A percentile compares a stretch with the other conserved stretches of the same genome.
These are phyloP conservation scores for Phytophthora sansomeana DNA, from an alignment of 352 stramenopile species.

Conservation along the genomic window DNA sequence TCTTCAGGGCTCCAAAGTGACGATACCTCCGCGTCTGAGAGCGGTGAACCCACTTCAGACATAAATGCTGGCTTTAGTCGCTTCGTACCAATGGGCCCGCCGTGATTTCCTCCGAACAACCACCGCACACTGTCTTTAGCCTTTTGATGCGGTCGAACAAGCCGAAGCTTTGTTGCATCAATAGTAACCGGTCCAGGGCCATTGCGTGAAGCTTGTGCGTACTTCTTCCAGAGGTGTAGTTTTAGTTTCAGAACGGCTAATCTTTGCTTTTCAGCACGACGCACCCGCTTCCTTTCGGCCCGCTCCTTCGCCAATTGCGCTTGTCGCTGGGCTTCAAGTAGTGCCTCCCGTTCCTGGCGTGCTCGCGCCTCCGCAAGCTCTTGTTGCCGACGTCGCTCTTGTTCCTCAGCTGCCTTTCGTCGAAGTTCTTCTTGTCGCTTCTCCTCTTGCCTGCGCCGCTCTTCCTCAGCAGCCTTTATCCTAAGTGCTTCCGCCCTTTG, in stretches of 20 bases:
- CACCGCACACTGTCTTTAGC: slow-evolving; percentile 57
- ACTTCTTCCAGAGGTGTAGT: slow-evolving; percentile 74
- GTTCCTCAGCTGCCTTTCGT: slow-evolving; percentile 43
- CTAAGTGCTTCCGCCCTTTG: slow-evolving; percentile 35
- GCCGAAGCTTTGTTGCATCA: slow-evolving; percentile 45
- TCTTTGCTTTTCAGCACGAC: slow-evolving; percentile 53
- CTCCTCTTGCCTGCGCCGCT: slow-evolving; percentile 45
- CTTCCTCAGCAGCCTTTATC: slow-evolving; percentile 51
- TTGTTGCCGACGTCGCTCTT: slow-evolving; percentile 54
- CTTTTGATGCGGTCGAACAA: slow-evolving; percentile 43
- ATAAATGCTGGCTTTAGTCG: slow-evolving; percentile 30
- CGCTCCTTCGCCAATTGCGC: slow-evolving; percentile 57
- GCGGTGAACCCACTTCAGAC: slow-evolving; percentile 6
- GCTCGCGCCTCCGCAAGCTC: slow-evolving; percentile 50
- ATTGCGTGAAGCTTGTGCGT: slow-evolving; percentile 57
- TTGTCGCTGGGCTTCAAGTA: slow-evolving; percentile 57
- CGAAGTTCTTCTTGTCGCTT: slow-evolving; percentile 46
- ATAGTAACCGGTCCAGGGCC: slow-evolving; percentile 50
- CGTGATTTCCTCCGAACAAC: slow-evolving; percentile 43
- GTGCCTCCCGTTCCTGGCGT: slow-evolving; percentile 49
- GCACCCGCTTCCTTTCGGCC: slow-evolving; percentile 40
- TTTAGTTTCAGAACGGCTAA: slow-evolving; percentile 63
- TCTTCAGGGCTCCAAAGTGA: slow-evolving; percentile 48
- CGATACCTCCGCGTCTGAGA: slow-evolving; percentile 26
- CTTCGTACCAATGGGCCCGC: slow-evolving; percentile 34